These are phyloP conservation scores for Rhizopogon parksii DNA, from an alignment of 1,284 basidiomycete genomes.

Conservation along the genomic window DNA sequence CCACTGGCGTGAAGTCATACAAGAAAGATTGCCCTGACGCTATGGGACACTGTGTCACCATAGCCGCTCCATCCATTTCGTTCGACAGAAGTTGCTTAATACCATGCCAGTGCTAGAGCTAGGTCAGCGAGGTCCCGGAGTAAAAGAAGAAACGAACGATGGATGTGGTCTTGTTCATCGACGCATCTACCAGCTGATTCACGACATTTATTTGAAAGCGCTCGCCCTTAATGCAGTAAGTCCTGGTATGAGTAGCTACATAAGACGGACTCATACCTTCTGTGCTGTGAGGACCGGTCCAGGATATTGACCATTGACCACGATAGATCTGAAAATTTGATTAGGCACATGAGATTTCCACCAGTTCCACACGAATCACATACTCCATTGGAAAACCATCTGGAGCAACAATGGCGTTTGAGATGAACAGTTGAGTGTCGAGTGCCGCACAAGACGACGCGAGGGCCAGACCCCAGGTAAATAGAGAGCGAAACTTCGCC, in stretches of 20 bases:
- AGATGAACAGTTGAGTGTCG: constrained; percentile 17
- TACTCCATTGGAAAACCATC: constrained; percentile 26
- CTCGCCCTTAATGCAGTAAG: constrained; percentile 26
- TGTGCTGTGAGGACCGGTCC: constrained; percentile 19
- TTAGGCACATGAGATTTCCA: not conserved
- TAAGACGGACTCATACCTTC: constrained; percentile 29
- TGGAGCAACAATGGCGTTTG: constrained; percentile 24
- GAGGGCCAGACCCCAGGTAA: constrained; percentile 1
- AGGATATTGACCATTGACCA: constrained; percentile 21
- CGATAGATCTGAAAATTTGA: constrained; percentile 15
- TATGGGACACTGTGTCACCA: constrained; percentile 45
- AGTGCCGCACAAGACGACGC: constrained; percentile 11
- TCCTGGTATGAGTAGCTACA: constrained; percentile 19
- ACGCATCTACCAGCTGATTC: constrained; percentile 21
- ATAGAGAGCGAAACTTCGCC: not conserved
- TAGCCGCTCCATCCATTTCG: constrained; percentile 22
- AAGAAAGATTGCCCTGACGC: constrained; percentile 31
- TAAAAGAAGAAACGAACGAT: constrained; percentile 23
- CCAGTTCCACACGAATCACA: constrained; percentile 1
- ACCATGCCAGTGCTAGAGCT: constrained; percentile 28
- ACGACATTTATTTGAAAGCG: constrained; percentile 20
- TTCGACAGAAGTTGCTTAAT: constrained; percentile 24
- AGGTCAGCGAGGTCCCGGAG: constrained; percentile 8
- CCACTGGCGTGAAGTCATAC: constrained; percentile 30
- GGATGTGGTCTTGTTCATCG: constrained; percentile 26